Evolutionary conservation across 257 asterid species (phyloP).

Genomic region (Nicotiana attenuata): DNA sequence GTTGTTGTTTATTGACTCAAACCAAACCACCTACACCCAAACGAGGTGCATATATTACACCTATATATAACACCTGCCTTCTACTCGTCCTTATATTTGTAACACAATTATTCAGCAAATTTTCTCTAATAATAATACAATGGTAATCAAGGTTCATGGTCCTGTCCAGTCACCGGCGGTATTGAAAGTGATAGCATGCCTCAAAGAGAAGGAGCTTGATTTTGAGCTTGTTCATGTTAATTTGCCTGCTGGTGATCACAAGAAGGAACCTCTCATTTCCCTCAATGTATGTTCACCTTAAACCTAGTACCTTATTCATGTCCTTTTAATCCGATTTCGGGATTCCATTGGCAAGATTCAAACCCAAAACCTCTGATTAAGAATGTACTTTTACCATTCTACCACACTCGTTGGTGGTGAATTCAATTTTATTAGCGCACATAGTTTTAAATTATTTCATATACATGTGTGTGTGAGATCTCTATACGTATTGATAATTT

Average conservation of each 20-base stretch:
- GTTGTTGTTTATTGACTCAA: not conserved
- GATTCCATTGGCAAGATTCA: too few species aligned
- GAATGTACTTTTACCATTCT: too few species aligned
- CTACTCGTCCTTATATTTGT: not conserved
- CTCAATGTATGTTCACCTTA: conserved; percentile 15
- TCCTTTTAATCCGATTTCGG: too few species aligned
- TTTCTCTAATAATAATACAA: not conserved
- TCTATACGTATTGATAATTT: too few species aligned
- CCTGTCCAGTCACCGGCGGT: not conserved
- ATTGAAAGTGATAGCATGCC: not conserved
- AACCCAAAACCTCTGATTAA: too few species aligned
- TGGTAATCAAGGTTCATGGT: conserved; percentile 29
- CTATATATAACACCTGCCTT: not conserved
- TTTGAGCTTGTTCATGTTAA: conserved; percentile 16
- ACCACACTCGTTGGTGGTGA: too few species aligned
- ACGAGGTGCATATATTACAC: not conserved
- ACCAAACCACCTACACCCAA: too few species aligned
- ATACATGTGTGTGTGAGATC: too few species aligned
- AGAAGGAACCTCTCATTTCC: conserved; percentile 25
- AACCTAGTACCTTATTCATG: too few species aligned
- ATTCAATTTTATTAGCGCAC: too few species aligned
- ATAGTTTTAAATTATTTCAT: too few species aligned
- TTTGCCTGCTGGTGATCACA: conserved; percentile 18
- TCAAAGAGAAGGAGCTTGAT: conserved; percentile 24
- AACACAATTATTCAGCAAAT: not conserved